phyloP scores from a whole-genome alignment of 208 protist genomes.

The Crithidia acanthocephali region DNA sequence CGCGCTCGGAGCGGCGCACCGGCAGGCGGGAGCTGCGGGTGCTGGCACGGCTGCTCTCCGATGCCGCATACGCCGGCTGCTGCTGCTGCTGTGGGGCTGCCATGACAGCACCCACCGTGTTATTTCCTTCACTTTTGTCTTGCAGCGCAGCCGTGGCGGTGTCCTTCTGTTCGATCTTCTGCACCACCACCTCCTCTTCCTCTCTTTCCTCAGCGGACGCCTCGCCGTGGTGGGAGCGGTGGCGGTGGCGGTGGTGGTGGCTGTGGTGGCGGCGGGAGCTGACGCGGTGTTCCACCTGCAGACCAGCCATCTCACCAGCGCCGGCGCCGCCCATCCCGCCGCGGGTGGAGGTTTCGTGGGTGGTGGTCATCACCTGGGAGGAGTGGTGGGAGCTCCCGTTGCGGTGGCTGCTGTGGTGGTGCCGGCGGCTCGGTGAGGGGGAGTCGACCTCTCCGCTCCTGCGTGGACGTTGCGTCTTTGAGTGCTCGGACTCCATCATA shows the following conservation, averaged over 20 bases:
- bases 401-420: conserved; percentile 10
- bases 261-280: conserved; percentile 12
- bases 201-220: neutral
- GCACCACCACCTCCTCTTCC: too few relatives aligned
- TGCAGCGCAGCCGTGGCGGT: neutral
- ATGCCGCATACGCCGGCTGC: neutral
- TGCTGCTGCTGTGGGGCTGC: neutral
- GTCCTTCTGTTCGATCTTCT: neutral
- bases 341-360: neutral
- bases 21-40: conserved; percentile 27
- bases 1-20: conserved; percentile 13
- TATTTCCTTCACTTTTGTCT: neutral
- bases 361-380: neutral
- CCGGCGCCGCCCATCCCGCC: neutral
- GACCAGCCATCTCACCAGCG: neutral
- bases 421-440: neutral
- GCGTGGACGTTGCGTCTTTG: neutral
- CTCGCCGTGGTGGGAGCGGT: conserved; percentile 9
- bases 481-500: neutral
- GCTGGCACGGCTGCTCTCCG: conserved; percentile 24
- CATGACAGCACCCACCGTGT: neutral
- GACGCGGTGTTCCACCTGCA: conserved; percentile 5
- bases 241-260: conserved; percentile 21
- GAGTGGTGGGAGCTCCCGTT: conserved; percentile 8
- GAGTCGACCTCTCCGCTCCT: conserved; percentile 1